Conservation (phyloP, 2,329 filamentous ascomycete species). For the Chrysosporium keratinophilum region DNA sequence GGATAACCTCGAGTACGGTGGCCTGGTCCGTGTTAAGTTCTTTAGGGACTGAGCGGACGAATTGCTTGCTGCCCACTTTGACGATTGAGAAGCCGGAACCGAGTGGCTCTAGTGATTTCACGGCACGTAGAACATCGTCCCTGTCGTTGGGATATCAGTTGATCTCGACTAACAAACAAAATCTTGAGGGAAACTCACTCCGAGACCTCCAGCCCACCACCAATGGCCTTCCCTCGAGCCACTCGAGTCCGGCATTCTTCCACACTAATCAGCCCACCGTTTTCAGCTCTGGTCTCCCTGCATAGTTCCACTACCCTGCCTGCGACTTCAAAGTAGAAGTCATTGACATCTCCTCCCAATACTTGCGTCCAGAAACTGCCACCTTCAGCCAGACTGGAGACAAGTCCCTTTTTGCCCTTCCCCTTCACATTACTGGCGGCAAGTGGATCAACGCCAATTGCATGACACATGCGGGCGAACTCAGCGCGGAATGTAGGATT, state of each 20-base stretch:
- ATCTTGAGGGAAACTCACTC: conserved; percentile 44
- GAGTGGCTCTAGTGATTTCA: conserved; percentile 74
- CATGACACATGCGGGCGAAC: conserved; percentile 96
- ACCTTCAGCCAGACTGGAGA: conserved; percentile 29
- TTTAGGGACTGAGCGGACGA: conserved; percentile 86
- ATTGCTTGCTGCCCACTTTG: conserved; percentile 69
- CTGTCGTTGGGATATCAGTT: conserved; percentile 28
- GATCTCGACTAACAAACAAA: not conserved
- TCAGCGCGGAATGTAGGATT: conserved; percentile 92
- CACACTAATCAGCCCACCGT: conserved; percentile 82
- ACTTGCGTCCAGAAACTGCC: conserved; percentile 87
- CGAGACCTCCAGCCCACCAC: conserved; percentile 63
- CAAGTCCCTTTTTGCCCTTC: conserved; percentile 37
- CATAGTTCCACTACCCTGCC: conserved; percentile 94
- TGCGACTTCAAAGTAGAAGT: conserved; percentile 96
- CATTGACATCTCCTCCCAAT: conserved; percentile 81
- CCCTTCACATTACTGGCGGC: conserved; percentile 53
- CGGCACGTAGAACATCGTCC: conserved; percentile 83
- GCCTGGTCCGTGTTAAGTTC: conserved; percentile 93
- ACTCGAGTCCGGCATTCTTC: conserved; percentile 69
- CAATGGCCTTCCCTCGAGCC: conserved; percentile 60
- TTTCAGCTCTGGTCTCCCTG: conserved; percentile 72
- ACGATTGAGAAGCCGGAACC: conserved; percentile 81
- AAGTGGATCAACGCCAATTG: conserved; percentile 90
- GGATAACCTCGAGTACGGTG: conserved; percentile 79